Evolutionary conservation across 1,284 basidiomycete genomes (phyloP).

Genomic region (Moesziomyces parantarcticus): DNA sequence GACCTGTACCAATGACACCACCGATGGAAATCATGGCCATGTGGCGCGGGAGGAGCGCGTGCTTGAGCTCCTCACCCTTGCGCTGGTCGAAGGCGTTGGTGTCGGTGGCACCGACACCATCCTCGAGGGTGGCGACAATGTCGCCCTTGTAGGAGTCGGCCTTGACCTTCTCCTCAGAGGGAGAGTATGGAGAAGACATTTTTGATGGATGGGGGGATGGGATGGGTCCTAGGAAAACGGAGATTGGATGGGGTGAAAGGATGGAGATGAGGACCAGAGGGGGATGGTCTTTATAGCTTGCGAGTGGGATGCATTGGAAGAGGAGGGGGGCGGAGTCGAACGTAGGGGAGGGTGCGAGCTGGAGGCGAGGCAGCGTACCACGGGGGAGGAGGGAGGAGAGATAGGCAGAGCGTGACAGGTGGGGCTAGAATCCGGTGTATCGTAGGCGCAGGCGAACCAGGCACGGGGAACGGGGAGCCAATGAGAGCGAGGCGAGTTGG

Average conservation of each 20-base stretch:
- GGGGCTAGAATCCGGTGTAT: constrained; percentile 3
- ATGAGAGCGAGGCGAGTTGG: constrained; percentile 11
- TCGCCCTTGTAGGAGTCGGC: constrained; percentile 30
- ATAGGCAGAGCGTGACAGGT: constrained; percentile 1
- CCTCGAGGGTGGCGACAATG: constrained; percentile 41
- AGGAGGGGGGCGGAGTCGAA: no score
- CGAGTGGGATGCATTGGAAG: no score
- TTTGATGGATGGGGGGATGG: neutral
- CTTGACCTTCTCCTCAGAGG: constrained; percentile 39
- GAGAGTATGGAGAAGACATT: constrained; percentile 33
- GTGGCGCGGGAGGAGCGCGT: constrained; percentile 51
- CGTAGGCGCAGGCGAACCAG: constrained; percentile 4
- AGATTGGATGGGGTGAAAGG: constrained; percentile 1
- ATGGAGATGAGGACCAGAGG: neutral
- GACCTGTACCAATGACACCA: constrained; percentile 60
- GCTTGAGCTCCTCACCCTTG: constrained; percentile 54
- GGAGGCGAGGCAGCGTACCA: no score
- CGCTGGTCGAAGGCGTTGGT: constrained; percentile 48
- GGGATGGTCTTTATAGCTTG: constrained; percentile 23
- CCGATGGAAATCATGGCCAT: constrained; percentile 54
- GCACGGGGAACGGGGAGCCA: constrained; percentile 27
- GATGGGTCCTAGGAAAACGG: constrained; percentile 5
- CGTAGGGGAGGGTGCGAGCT: no score
- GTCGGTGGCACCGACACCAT: constrained; percentile 22
- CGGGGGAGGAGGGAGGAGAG: no score